Base-by-base conservation (phyloP, 2,329 filamentous ascomycete species). In the Capronia americana region DNA sequence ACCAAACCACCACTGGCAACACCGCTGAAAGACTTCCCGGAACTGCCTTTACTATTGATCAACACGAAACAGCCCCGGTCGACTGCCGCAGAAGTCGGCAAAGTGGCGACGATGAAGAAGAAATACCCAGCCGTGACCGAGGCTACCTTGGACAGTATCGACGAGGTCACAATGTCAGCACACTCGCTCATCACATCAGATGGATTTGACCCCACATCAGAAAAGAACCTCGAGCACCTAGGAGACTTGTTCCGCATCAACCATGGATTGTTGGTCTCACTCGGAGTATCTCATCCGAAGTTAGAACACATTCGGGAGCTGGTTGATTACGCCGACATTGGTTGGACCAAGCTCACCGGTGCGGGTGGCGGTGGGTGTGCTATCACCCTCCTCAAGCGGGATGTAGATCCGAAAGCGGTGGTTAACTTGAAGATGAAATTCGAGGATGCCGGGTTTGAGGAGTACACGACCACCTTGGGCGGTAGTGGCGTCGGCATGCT, bases 281-380 rank as follows among this genome's bases (percentile, higher is more conserved):
- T 99, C 2, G 95, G 95, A 7, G 95, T 98, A 30, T 98, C 93
- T 1, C 95, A 99, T 78, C 96, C 95, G 0, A 89, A 93, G 55
- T 85, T 99, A 28, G 95, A 99, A 80, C 88, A 94, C 34, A 89
- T 99, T 72, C 88, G 95, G 69, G 94, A 97, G 79, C 83, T 99
- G 28, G 90, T 96, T 57, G 94, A 99, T 72, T 88, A 95, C 73
- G 87, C 92, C 64, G 91, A 90, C 48, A 91, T 97, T 63, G 95
- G 95, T 32, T 99, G 93, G 93, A 97, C 95, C 12, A 99, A 99
- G 78, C 85, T 99, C 64, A 99, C 95, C 0, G 95, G 95, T 38
- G 95, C 95, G 1, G 95, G 95, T 24, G 96, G 95, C 12, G 96
- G 95, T 64, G 95, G 95, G 2, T 98, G 96, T 78, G 94, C 93